These are phyloP conservation scores for Bodo saltans DNA, from an alignment of 78 protist genomes.

Conservation along the genomic window DNA sequence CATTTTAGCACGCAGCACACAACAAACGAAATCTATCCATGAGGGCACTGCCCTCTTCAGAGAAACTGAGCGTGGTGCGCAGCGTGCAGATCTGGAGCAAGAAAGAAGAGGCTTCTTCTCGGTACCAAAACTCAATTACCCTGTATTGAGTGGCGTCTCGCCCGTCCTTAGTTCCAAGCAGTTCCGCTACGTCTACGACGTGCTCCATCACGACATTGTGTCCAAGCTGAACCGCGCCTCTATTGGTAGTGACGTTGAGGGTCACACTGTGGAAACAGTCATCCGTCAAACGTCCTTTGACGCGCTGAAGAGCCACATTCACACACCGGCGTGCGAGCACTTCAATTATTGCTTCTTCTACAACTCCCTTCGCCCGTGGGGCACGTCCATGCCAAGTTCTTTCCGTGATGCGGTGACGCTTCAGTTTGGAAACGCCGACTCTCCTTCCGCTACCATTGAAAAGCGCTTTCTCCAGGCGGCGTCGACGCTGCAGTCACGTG, in stretches of 20 bases:
- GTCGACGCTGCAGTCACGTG: background rate
- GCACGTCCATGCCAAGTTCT: background rate
- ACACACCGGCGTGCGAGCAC: background rate
- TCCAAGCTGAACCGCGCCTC: background rate
- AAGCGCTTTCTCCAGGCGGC: too few species aligned
- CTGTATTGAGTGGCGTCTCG: background rate
- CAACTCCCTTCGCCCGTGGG: background rate
- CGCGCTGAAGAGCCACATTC: background rate
- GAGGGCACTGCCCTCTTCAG: too few species aligned
- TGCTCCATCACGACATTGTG: background rate
- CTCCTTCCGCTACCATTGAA: too few species aligned
- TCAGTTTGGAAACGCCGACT: background rate
- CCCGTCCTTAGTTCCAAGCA: background rate
- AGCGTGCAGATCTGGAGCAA: too few species aligned
- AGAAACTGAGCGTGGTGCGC: too few species aligned
- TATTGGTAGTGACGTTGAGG: background rate
- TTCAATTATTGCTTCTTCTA: background rate
- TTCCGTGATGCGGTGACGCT: background rate
- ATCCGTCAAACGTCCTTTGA: background rate
- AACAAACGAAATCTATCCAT: too few species aligned
- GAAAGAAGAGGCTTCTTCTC: background rate
- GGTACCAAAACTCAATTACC: background rate
- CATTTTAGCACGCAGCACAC: too few species aligned
- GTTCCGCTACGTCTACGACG: background rate
- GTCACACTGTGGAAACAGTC: background rate